Conservation (phyloP, 2,329 filamentous ascomycete species). For the Cryphonectria nitschkei region DNA sequence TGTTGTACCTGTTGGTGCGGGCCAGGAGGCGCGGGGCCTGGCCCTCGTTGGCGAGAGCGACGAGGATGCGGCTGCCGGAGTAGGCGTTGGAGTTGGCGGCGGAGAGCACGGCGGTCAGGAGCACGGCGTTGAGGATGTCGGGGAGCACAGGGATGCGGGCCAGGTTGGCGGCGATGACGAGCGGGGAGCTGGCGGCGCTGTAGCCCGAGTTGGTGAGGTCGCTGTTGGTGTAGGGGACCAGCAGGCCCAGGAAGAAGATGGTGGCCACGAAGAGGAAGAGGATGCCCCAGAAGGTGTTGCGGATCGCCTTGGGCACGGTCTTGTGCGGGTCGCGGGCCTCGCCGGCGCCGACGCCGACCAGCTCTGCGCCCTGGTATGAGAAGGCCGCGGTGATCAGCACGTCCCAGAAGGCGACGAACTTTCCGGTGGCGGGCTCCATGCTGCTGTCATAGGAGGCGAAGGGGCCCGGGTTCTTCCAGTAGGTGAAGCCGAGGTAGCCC, state of each 20-base stretch:
- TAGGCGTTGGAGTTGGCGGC: conserved; percentile 60
- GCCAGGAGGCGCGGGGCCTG: conserved; percentile 56
- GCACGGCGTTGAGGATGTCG: conserved; percentile 58
- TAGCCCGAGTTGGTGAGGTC: conserved; percentile 42
- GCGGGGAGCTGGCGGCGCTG: conserved; percentile 56
- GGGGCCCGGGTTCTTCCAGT: conserved; percentile 44
- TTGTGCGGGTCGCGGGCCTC: conserved; percentile 49
- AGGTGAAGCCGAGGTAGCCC: conserved; percentile 26
- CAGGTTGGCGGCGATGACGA: conserved; percentile 52
- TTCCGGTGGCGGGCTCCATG: conserved; percentile 22
- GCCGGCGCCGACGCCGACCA: conserved; percentile 43
- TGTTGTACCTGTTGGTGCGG: conserved; percentile 52
- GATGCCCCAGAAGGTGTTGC: conserved; percentile 65
- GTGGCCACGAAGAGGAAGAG: conserved; percentile 63
- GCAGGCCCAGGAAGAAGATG: conserved; percentile 63
- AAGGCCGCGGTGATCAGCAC: conserved; percentile 29
- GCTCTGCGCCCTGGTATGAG: conserved; percentile 31
- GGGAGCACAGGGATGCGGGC: conserved; percentile 54
- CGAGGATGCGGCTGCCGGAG: conserved; percentile 54
- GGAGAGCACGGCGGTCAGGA: conserved; percentile 56
- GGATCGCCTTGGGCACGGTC: conserved; percentile 57
- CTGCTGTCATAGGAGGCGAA: conserved; percentile 20
- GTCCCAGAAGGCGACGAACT: conserved; percentile 29
- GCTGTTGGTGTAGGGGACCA: conserved; percentile 56
- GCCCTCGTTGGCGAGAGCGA: conserved; percentile 55